Conservation (phyloP, 768 basidiomycete genomes). For the Kwoniella mangroviensis region DNA sequence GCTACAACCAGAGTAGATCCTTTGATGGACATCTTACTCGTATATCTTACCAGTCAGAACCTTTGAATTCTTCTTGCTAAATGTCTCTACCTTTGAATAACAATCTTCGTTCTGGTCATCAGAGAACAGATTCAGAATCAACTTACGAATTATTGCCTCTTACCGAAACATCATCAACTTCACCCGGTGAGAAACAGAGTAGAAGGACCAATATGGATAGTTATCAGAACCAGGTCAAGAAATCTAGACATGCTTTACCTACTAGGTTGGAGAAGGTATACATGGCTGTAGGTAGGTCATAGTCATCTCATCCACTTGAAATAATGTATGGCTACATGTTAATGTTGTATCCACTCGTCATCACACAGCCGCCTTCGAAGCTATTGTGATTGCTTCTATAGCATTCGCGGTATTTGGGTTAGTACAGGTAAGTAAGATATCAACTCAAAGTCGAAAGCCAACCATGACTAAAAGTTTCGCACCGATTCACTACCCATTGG, state of each 20-base stretch:
- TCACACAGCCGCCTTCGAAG: slow-evolving; percentile 35
- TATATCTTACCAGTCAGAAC: neutral
- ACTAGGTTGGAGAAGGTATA: slow-evolving; percentile 43
- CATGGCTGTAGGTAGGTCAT: slow-evolving; percentile 43
- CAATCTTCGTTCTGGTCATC: neutral
- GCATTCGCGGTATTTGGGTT: slow-evolving; percentile 42
- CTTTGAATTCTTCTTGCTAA: neutral
- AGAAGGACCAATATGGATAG: slow-evolving; percentile 6
- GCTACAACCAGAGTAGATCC: too few species aligned
- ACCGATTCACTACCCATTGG: too few species aligned
- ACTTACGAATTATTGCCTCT: slow-evolving; percentile 1
- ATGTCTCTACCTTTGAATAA: neutral
- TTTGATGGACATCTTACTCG: neutral
- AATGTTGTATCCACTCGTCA: neutral
- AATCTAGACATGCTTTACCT: slow-evolving; percentile 20
- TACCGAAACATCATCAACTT: neutral
- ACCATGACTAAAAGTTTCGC: too few species aligned
- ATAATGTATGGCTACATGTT: too few species aligned
- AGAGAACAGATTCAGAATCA: neutral
- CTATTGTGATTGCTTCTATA: slow-evolving; percentile 33
- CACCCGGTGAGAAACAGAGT: neutral
- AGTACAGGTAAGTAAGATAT: slow-evolving; percentile 30
- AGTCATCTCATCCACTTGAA: too few species aligned
- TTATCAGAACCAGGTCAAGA: slow-evolving; percentile 7
- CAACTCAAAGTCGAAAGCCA: too few species aligned